Base-by-base conservation (phyloP, 345 rosid species). In the Mercurialis annua region DNA sequence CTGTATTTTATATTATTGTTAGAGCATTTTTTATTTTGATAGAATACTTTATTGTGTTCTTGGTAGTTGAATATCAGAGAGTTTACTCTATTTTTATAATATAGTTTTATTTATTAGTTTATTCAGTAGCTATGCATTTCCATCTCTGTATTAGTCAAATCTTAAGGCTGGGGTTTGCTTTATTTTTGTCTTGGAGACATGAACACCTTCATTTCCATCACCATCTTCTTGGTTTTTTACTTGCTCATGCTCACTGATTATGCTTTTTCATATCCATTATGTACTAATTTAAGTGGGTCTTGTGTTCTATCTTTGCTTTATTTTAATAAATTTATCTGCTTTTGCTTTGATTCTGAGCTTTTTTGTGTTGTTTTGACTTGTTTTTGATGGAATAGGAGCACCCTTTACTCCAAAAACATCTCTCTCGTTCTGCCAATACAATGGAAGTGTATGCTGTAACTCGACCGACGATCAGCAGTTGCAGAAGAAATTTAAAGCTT, bases 371-470 rank as follows among this genome's bases (percentile, higher is more conserved):
- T 64, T 70, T 62, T 27, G 4, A 34, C 4, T 34, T 34, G 40
- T 34, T 26, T 40, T 71, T 52, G 49, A 65, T 70, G 53, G 17
- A 64, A 23, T 15, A 94, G 99, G 83, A 76, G 88, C 91, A 49
- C 99, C 99, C 0, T n/a, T 81, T 71, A 59, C 79, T 58, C 76
- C 60, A 74, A 77, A 85, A 47, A 77, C 84, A 8, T 78, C 89
- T 8, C 71, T 82, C 79, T 81, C 77, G 18, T 94, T 94, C 75
- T 94, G 99, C 73, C 82, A 85, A 69, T 89, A 89, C 80, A 82
- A 81, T 74, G 92, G 83, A 40, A 87, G 83, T 72, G 75, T 87
- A 52, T 94, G 99, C 75, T 94, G 99, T 87, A 78, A 84, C 82
- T 68, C 92, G 59, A 84, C 84, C 4, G 77, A 84, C 69, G 97